Evolutionary conservation across 2,329 filamentous ascomycete species (phyloP), one percentile per base, ranked within the genome.

Genomic region (Botrytis squamosa): DNA sequence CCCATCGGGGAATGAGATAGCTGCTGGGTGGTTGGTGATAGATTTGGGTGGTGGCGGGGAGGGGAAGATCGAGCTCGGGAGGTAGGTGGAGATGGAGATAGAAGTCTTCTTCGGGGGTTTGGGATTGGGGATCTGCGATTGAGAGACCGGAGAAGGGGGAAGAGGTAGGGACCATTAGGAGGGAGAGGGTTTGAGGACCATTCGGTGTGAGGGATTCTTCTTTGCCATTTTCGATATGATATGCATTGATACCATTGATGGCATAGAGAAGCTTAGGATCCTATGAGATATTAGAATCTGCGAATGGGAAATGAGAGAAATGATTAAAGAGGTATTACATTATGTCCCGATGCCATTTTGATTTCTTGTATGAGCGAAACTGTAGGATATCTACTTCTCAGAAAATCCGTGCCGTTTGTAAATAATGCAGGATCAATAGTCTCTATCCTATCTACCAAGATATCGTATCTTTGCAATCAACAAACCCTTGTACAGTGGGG

Each of bases 1-100:
- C 95, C 94, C 95, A 98, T 77, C 95, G 91, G 25, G 96, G 96
- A 75, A 99, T 97, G 65, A 98, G 86, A 81, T 98, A 98, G 85
- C 93, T 97, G 76, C 88, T 90, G 0, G 95, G 95, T 10, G 95
- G 94, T 84, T 98, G 94, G 83, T 97, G 94, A 84, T 97, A 98
- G 82, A 99, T 96, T 82, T 98, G 95, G 0, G 96, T 98, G 0
- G 95, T 98, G 29, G 95, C 95, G 20, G 96, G 96, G 22, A 98
- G 87, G 9, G 96, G 93, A 9, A 98, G 89, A 79, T 98, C 95
- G 78, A 99, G 90, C 86, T 98, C 95, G 33, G 95, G 95, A 22
- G 95, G 95, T 16, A 98, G 90, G 80, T 98, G 94, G 38, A 99
- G 89, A 83, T 98, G 95, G 8, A 99, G 90, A 82, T 98, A 98